Base-by-base conservation (phyloP, 306 rosid genomes). In the Adenanthera pavonina region DNA sequence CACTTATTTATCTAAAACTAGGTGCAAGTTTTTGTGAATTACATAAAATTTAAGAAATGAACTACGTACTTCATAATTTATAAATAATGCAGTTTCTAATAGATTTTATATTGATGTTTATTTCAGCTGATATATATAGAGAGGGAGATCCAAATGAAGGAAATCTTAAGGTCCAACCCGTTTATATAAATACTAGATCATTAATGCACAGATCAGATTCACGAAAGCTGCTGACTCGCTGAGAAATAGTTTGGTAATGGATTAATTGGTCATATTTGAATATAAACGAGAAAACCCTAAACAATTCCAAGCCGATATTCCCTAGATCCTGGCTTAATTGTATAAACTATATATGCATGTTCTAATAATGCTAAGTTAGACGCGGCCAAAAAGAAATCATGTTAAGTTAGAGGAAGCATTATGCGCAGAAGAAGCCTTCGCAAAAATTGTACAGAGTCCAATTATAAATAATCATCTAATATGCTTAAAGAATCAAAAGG, bases 231-330 rank as follows among this genome's bases (percentile, higher is more conserved):
- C 77, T 75, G 71, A 38, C 12, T 66, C 3, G 53, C 60, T 43
- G n/a, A 77, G 57, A 7, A 83, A 60, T 70, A 59, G 82, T 70
- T 77, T 77, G 48, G 61, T 17, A 56, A 19, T 56, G 19, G 62
- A 10, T 40, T 40, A 13, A 17, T 61, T 49, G 40, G 47, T 83
- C 59, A 78, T 3, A 65, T 52, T 72, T 77, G 72, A 68, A 19
- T 0, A 72, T 76, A 66, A 73, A 34, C 60, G 19, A 65, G 46
- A 64, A 85, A 81, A 77, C 80, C 86, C 86, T 83, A 80, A 83
- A 65, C 43, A 54, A 35, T 44, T 72, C 52, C 73, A 40, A 56
- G 44, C 69, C 75, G 44, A 72, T 65, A 79, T 84, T 75, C 78
- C 81, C 69, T 79, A 67, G 69, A 68, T 57, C 69, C 17, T 62